phyloP scores from a whole-genome alignment of 2,329 filamentous ascomycete species.

The Alternaria conjuncta region DNA sequence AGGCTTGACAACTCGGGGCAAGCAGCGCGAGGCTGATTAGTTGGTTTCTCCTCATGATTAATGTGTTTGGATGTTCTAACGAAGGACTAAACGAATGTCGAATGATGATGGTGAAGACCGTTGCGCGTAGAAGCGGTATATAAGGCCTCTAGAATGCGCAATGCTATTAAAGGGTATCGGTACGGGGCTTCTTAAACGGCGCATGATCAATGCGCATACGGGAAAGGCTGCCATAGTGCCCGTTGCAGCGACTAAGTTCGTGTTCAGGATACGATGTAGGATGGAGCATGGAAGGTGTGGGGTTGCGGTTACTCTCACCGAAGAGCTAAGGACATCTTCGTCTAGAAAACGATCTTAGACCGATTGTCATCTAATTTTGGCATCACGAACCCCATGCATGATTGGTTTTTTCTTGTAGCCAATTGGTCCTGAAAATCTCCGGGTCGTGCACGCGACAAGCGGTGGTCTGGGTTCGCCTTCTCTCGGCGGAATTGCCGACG shows the following conservation, averaged over 20 bases:
- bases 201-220: neutral
- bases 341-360: neutral
- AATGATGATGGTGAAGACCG: neutral
- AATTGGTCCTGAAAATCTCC: constrained; percentile 1
- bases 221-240: neutral
- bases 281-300: neutral
- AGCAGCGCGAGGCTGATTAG: constrained; percentile 4
- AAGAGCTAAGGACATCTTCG: neutral
- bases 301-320: neutral
- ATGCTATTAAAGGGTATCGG: neutral
- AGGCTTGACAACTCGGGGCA: constrained; percentile 8
- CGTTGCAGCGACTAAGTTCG: neutral
- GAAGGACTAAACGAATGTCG: neutral
- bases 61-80: neutral
- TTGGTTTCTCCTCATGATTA: neutral
- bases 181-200: neutral
- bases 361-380: neutral
- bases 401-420: neutral
- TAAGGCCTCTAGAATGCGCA: neutral
- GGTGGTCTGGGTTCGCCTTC: neutral
- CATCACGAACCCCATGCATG: neutral
- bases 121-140: neutral
- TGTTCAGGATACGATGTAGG: neutral
- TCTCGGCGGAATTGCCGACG: neutral
- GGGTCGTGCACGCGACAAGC: neutral